phyloP scores from a whole-genome alignment of 2,329 filamentous ascomycete species.

The Neofusicoccum ribis region DNA sequence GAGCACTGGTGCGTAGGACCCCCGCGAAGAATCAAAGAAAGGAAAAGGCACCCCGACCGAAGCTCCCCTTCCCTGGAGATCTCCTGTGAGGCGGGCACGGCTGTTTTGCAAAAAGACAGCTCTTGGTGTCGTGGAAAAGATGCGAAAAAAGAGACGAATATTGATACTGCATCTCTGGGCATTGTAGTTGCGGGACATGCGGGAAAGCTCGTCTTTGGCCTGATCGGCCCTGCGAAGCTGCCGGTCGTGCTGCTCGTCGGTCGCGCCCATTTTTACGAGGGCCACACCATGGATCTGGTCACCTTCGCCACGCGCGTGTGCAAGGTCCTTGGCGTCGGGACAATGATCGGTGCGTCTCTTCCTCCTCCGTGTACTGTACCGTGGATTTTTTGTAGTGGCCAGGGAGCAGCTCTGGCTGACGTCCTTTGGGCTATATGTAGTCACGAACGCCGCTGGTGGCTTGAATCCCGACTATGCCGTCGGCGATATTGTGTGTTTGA shows the following conservation, averaged over 20 bases:
- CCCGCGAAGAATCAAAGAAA: not conserved
- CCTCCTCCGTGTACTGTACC: not conserved
- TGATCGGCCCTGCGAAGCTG: constrained; percentile 53
- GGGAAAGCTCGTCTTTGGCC: constrained; percentile 65
- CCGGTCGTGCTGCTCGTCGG: constrained; percentile 65
- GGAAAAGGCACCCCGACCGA: not conserved
- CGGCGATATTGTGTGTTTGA: constrained; percentile 65
- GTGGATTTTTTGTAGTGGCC: not conserved
- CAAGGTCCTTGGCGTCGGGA: constrained; percentile 61
- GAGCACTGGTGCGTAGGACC: constrained; percentile 54
- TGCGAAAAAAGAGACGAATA: not conserved
- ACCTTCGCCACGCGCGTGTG: constrained; percentile 67
- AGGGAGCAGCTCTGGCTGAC: constrained; percentile 23
- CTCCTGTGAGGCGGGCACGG: too few relatives aligned
- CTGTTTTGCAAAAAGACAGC: not conserved
- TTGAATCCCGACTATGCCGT: constrained; percentile 64
- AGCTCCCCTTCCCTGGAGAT: too few relatives aligned
- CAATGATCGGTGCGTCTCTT: constrained; percentile 52
- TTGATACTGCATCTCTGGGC: constrained; percentile 26
- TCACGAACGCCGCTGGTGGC: constrained; percentile 68
- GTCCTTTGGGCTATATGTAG: constrained; percentile 34
- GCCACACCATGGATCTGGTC: constrained; percentile 61
- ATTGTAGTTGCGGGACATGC: constrained; percentile 58
- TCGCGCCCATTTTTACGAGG: constrained; percentile 68
- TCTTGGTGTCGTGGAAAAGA: not conserved